Base-by-base conservation (phyloP, 768 basidiomycete genomes). In the Pholiota molesta region DNA sequence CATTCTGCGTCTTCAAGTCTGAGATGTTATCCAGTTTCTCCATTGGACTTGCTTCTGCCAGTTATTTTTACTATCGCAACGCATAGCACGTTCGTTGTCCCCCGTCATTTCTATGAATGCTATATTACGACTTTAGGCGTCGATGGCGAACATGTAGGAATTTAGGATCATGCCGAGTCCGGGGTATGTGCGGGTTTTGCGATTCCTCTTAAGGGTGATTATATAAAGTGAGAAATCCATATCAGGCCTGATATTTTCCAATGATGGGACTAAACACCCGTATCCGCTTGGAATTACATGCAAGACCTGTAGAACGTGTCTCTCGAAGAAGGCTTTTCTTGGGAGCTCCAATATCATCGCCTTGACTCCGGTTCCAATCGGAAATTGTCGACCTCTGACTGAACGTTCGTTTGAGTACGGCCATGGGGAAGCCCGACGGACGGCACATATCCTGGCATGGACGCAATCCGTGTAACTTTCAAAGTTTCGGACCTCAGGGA, bases 171-270 rank as follows among this genome's bases (percentile, higher is more conserved):
- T 45, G 47, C 57, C 26, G 47, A 35, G 45, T 51, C 47, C 57
- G 57, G 35, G 33, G 45, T 49, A 40, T 13, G n/a, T 42, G 49
- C 45, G 45, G 57, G 57, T 37, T 35, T 47, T 28, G 57, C 57
- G 57, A 19, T 19, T 10, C 13, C 47, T 28, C 7, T 10, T 17
- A 26, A 26, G n/a, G 31, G 37, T 17, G 31, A 28, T 35, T 58
- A 47, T 58, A 58, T 49, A 37, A 7, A 23, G 57, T 58, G 57
- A 58, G 47, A 58, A 58, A 49, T 58, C 57, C 57, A 58, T 51
- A 51, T 58, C 33, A 17, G 49, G 57, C 33, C 10, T 49, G 47
- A 49, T 49, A 49, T 49, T 49, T 49, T 37, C 35, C 47, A 44
- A 49, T 49, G 47, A 49, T 49, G 47, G 47, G 21, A 49, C 47